Evolutionary conservation across 345 rosid species (phyloP), one percentile per base, ranked within the genome.

Genomic region (Moricandia moricandioides): DNA sequence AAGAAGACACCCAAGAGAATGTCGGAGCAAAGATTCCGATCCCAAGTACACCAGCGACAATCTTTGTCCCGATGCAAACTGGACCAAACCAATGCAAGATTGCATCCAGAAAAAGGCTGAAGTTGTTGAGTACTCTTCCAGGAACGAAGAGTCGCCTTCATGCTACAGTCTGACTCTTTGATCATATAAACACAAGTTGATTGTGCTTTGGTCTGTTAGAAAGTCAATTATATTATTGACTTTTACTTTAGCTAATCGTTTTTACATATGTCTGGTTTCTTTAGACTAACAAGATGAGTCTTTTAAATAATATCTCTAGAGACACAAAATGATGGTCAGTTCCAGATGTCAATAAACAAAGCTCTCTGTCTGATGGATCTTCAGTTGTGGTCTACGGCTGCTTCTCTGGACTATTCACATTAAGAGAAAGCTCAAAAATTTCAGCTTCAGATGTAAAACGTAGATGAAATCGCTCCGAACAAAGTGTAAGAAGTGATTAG

Each of bases 31-130:
- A 82, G 69, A 82, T 86, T 79, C 85, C 86, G 16, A 64, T 85
- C 71, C 84, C 87, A n/a, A n/a, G n/a, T 0, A 89, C 97, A 27
- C 91, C 93, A 71, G 84, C 94, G 21, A 88, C 96, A 33, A 67
- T 83, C 17, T 85, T 89, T 13, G 83, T 87, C 12, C 86, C 88
- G 30, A 92, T 91, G 98, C 99, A 86, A 82, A 92, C 99, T 11
- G 91, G 84, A 10, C 91, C 98, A 47, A 88, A 57, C 3, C 52
- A 75, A 54, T 9, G 64, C 70, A 16, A 74, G 72, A 7, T 54
- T 78, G 24, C 70, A 83, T 9, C 71, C 58, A 45, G 54, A 56
- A 55, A 27, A 67, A 80, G 47, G 80, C 64, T 56, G 83, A 83
- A 39, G 86, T 79, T 45, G 79, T 84, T 9, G 99, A 92, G 47